Evolutionary conservation across 768 basidiomycete genomes (phyloP), one percentile per base, ranked within the genome.

Genomic region (Tephrocybe sp.): DNA sequence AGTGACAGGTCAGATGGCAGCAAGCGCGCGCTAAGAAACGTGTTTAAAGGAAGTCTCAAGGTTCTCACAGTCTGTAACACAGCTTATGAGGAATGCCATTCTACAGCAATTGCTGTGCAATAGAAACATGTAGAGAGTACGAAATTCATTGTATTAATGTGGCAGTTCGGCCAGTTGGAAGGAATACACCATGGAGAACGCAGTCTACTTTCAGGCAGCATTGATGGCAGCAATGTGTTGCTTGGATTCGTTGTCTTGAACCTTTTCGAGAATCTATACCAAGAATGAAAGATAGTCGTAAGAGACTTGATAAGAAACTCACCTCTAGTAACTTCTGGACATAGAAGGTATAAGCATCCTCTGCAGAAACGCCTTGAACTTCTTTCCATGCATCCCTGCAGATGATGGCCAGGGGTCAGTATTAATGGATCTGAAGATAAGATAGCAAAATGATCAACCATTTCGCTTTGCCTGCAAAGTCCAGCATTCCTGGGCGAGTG

Each of bases 391-490:
- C 96, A 62, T 90, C 83, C 93, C 92, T 94, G 60, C 16, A 45
- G 17, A 22, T 42, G 26, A 51, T 49, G 19, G 7, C 7, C 26
- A 26, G 32, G 45, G 12, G 20, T 52, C 20, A 38, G 19, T 23
- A 13, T 23, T 39, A 26, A 17, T 16, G 23, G 30, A 32, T 47
- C 48, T 31, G 53, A 33, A 49, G 13, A 35, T 49, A 19, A 60
- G 57, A 51, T 49, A 41, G 3, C 7, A 3, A 52, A 33, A 44
- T 32, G 31, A 45, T 54, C 17, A 45, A 92, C 92, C 93, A 96
- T 76, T 98, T 98, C 57, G 84, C 86, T 71, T 89, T 94, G 57
- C 87, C 95, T 17, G 73, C 70, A 62, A 97, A 95, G 66, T 96
- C 91, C 34, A 97, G 65, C 72, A 93, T 51, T 39, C 92, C 90